These are phyloP conservation scores for Plasmopara viticola DNA, from an alignment of 352 stramenopile genomes.

Conservation along the genomic window DNA sequence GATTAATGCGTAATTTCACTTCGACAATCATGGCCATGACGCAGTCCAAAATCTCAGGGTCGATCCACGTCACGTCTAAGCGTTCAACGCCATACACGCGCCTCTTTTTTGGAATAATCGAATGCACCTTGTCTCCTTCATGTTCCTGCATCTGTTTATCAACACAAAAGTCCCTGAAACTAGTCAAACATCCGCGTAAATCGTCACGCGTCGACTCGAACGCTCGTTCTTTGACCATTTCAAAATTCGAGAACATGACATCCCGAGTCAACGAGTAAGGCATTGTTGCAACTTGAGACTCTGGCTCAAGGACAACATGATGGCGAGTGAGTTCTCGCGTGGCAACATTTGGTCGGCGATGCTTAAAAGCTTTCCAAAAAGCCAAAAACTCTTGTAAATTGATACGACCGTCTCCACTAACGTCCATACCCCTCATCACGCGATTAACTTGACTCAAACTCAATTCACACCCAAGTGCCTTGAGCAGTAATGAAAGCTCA, in stretches of 20 bases:
- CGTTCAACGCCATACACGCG: slow-evolving; percentile 36
- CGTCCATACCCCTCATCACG: slow-evolving; percentile 60
- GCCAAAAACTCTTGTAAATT: slow-evolving; percentile 60
- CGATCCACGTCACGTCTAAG: slow-evolving; percentile 59
- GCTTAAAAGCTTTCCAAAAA: slow-evolving; percentile 63
- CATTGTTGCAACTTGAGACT: slow-evolving; percentile 1
- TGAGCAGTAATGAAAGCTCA: slow-evolving; percentile 43
- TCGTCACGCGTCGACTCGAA: no score
- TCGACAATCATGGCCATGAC: slow-evolving; percentile 38
- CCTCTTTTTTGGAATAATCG: slow-evolving; percentile 38
- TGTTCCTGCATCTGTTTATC: neutral
- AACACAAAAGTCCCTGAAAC: no score
- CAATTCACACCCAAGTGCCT: slow-evolving; percentile 45
- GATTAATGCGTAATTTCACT: slow-evolving; percentile 21
- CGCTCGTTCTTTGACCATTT: no score
- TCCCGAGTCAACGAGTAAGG: no score
- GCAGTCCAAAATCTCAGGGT: slow-evolving; percentile 52
- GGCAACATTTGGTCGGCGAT: slow-evolving; percentile 15
- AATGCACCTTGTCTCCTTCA: slow-evolving; percentile 8
- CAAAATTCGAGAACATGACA: no score
- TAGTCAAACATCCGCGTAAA: no score
- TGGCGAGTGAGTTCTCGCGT: slow-evolving; percentile 13
- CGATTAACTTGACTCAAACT: slow-evolving; percentile 32
- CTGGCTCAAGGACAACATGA: slow-evolving; percentile 14
- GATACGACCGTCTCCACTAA: slow-evolving; percentile 46